Evolutionary conservation across 768 basidiomycete species (phyloP).

Genomic region (Amanita phalloides): DNA sequence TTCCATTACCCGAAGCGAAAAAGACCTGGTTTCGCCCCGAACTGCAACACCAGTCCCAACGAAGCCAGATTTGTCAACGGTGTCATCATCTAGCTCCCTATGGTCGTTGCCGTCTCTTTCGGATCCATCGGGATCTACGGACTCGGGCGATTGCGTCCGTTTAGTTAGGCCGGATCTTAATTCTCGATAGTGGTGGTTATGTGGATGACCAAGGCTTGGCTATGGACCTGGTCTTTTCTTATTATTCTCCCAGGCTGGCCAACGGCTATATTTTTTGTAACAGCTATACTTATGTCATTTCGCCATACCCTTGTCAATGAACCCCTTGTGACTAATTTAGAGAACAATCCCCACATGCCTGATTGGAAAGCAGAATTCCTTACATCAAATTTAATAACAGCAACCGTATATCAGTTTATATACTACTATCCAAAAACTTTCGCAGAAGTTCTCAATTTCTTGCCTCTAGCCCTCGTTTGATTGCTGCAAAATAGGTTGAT

Average conservation of each 20-base stretch:
- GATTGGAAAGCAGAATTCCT: neutral
- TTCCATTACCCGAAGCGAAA: slow-evolving; percentile 14
- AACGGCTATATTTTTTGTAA: neutral
- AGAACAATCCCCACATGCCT: neutral
- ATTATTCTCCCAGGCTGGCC: neutral
- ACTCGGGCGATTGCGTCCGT: slow-evolving; percentile 13
- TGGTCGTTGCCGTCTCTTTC: slow-evolving; percentile 16
- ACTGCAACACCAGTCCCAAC: slow-evolving; percentile 9
- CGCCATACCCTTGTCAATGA: neutral
- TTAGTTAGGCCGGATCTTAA: slow-evolving; percentile 1
- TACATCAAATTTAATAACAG: slow-evolving; percentile 2
- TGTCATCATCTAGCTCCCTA: slow-evolving; percentile 22
- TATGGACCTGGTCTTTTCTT: neutral
- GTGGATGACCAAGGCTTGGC: neutral
- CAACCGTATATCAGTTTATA: slow-evolving; percentile 1
- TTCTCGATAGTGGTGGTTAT: neutral
- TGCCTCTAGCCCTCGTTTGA: slow-evolving; percentile 47
- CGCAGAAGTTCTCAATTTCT: slow-evolving; percentile 5
- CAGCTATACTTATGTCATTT: neutral
- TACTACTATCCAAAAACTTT: neutral
- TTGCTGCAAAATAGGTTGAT: slow-evolving; percentile 24
- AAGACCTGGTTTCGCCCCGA: slow-evolving; percentile 7
- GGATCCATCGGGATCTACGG: slow-evolving; percentile 13
- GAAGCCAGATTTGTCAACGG: slow-evolving; percentile 14
- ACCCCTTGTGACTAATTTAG: neutral